These are phyloP conservation scores for Coemansia sp. DNA, from an alignment of 192 early-diverging fungal genomes.

Conservation along the genomic window DNA sequence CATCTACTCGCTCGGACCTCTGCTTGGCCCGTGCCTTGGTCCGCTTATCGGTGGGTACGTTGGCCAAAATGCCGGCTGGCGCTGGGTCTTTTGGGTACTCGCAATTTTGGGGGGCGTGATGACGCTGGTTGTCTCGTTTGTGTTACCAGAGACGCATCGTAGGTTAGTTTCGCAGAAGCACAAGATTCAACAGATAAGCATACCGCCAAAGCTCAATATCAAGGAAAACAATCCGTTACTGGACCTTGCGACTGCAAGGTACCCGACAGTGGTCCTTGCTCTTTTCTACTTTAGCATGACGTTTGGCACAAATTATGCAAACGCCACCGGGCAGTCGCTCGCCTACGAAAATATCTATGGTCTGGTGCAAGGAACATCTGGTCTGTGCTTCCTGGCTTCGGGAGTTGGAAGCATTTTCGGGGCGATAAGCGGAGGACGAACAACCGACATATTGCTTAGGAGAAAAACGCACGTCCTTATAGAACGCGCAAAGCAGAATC, in stretches of 20 bases:
- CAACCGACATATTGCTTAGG: slow-evolving; percentile 35
- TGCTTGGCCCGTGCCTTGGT: slow-evolving; percentile 54
- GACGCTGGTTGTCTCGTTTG: slow-evolving; percentile 51
- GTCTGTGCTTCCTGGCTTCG: slow-evolving; percentile 35
- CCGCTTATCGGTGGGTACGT: slow-evolving; percentile 51
- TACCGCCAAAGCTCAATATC: slow-evolving; percentile 24
- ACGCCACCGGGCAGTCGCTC: slow-evolving; percentile 50
- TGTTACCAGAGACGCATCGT: slow-evolving; percentile 18
- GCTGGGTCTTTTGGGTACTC: slow-evolving; percentile 14
- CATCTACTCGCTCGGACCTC: slow-evolving; percentile 55
- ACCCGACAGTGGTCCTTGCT: slow-evolving; percentile 34
- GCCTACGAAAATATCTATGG: slow-evolving; percentile 50
- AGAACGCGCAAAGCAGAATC: background rate
- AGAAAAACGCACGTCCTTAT: slow-evolving; percentile 4
- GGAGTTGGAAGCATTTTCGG: slow-evolving; percentile 56
- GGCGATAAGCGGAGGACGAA: slow-evolving; percentile 41
- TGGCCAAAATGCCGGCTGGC: slow-evolving; percentile 57
- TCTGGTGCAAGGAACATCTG: slow-evolving; percentile 49
- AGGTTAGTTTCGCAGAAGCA: slow-evolving; percentile 29
- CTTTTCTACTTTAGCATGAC: slow-evolving; percentile 50
- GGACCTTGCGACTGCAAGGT: slow-evolving; percentile 29
- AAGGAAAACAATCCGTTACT: slow-evolving; percentile 4
- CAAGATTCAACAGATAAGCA: slow-evolving; percentile 35
- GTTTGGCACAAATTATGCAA: slow-evolving; percentile 58
- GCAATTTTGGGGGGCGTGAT: slow-evolving; percentile 59